A percentile compares a stretch with the other conserved stretches of the same genome.
Evolutionary conservation across 2,329 filamentous ascomycete species (phyloP).

Genomic region (Colletotrichum tamarilloi): DNA sequence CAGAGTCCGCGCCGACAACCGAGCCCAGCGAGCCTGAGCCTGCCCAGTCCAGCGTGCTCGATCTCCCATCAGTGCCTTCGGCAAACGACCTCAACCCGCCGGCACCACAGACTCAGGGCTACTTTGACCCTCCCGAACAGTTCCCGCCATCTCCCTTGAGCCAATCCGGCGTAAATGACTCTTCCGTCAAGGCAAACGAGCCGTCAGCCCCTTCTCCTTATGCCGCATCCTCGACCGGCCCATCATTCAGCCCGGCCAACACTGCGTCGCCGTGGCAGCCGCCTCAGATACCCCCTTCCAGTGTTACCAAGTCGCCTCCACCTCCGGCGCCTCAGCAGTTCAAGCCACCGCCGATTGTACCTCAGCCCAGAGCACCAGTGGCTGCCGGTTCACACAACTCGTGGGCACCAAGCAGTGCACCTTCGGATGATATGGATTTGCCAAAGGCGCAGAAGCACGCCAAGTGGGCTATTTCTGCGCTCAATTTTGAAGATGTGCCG

Average conservation of each 20-base stretch:
- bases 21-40: slow-evolving; percentile 36
- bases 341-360: slow-evolving; percentile 34
- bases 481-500: slow-evolving; percentile 95
- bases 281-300: slow-evolving; percentile 9
- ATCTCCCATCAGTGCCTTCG: slow-evolving; percentile 34
- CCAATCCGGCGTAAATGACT: slow-evolving; percentile 44
- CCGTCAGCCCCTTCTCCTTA: slow-evolving; percentile 26
- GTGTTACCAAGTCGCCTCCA: slow-evolving; percentile 17
- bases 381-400: slow-evolving; percentile 35
- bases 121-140: slow-evolving; percentile 47
- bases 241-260: slow-evolving; percentile 27
- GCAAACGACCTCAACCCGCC: slow-evolving; percentile 22
- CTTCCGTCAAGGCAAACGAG: slow-evolving; percentile 20
- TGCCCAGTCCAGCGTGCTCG: slow-evolving; percentile 19
- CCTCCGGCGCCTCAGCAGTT: slow-evolving; percentile 38
- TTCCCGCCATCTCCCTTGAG: slow-evolving; percentile 50
- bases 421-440: slow-evolving; percentile 65
- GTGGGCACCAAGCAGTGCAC: slow-evolving; percentile 21
- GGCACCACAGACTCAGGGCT: slow-evolving; percentile 41
- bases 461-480: slow-evolving; percentile 93
- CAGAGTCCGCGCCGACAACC: slow-evolving; percentile 39
- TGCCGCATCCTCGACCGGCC: slow-evolving; percentile 26
- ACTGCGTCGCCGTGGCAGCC: slow-evolving; percentile 22
- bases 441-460: slow-evolving; percentile 92
- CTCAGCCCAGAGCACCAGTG: slow-evolving; percentile 16